These are phyloP conservation scores for Lasiodiplodia theobromae DNA, from an alignment of 2,329 filamentous ascomycete genomes.

Conservation along the genomic window DNA sequence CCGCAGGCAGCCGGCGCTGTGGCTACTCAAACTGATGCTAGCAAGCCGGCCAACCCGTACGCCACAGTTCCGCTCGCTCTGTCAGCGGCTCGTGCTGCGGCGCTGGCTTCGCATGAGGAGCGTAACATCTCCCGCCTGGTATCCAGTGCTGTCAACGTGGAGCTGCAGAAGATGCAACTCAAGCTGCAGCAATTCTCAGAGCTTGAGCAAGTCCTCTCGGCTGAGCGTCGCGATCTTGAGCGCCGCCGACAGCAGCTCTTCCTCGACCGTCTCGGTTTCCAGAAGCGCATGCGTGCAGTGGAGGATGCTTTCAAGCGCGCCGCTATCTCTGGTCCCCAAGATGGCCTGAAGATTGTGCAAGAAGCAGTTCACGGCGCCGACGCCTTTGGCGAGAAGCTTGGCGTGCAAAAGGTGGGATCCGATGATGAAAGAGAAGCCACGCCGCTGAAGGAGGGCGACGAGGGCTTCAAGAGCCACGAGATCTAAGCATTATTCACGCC, in stretches of 20 bases:
- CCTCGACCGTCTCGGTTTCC: constrained; percentile 88
- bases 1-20: constrained; percentile 51
- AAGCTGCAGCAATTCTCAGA: constrained; percentile 97
- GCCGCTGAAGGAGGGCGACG: constrained; percentile 42
- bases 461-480: constrained; percentile 45
- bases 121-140: constrained; percentile 95
- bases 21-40: background rate
- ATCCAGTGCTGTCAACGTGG: constrained; percentile 88
- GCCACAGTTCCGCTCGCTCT: constrained; percentile 85
- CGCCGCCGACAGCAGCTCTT: constrained; percentile 91
- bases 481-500: constrained; percentile 35
- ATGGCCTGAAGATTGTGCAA: constrained; percentile 51
- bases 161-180: constrained; percentile 93
- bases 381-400: constrained; percentile 30
- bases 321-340: constrained; percentile 46
- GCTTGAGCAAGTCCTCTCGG: constrained; percentile 90
- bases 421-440: constrained; percentile 34
- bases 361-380: constrained; percentile 29
- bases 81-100: constrained; percentile 84
- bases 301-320: constrained; percentile 74
- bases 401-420: constrained; percentile 28
- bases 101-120: constrained; percentile 93
- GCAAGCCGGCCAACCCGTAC: constrained; percentile 49
- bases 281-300: constrained; percentile 82
- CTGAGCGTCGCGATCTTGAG: constrained; percentile 91